These are phyloP conservation scores for Mortierella claussenii DNA, from an alignment of 192 early-diverging fungal species.

Conservation along the genomic window DNA sequence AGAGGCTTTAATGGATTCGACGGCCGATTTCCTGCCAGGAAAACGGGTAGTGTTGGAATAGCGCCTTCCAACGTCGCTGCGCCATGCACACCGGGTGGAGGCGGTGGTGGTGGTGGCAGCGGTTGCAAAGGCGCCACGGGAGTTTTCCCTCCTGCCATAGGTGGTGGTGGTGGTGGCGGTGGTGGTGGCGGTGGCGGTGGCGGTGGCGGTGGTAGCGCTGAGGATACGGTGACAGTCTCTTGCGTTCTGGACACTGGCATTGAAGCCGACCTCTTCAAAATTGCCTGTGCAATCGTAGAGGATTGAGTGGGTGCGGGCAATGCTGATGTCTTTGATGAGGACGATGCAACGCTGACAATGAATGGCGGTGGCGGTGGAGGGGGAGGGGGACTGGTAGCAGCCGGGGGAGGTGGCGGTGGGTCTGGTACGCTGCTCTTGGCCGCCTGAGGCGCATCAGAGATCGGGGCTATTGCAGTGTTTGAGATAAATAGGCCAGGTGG, in stretches of 20 bases:
- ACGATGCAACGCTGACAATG: background rate
- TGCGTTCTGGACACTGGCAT: conserved; percentile 16
- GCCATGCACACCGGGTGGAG: conserved; percentile 21
- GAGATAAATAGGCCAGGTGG: no score
- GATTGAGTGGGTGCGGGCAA: conserved; percentile 2
- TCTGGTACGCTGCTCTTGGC: background rate
- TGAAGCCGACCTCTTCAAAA: conserved; percentile 40
- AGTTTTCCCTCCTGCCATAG: background rate
- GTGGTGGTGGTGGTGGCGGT: conserved; percentile 28
- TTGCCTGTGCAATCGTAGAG: conserved; percentile 8
- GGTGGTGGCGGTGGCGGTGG: conserved; percentile 25
- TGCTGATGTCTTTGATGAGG: no score
- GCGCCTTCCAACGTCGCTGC: conserved; percentile 37
- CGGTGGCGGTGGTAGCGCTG: conserved; percentile 24
- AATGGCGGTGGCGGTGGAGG: conserved; percentile 21
- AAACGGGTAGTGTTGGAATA: conserved; percentile 35
- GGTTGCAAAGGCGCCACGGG: conserved; percentile 4
- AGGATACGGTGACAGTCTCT: conserved; percentile 1
- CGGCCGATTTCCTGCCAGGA: conserved; percentile 25
- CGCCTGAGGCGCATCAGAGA: no score
- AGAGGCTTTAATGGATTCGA: conserved; percentile 33
- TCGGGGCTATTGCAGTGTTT: no score
- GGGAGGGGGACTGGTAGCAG: no score
- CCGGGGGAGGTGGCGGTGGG: background rate
- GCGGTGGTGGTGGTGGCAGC: conserved; percentile 18